Evolutionary conservation across 352 stramenopile species (phyloP).

Genomic region (Phytophthora syringae): DNA sequence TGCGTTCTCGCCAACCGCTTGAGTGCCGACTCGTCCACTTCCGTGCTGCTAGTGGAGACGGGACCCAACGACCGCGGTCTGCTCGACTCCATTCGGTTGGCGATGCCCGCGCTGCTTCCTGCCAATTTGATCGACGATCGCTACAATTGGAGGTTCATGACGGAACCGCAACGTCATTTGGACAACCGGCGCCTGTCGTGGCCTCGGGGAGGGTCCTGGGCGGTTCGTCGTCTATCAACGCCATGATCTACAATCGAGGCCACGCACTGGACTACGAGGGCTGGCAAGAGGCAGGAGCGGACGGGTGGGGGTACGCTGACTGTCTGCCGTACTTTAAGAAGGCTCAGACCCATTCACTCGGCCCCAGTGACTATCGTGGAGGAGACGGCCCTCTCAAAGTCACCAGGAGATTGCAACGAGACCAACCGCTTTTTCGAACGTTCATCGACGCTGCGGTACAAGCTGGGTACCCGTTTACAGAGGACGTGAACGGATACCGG

Average conservation of each 20-base stretch:
- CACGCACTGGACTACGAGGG: constrained; percentile 90
- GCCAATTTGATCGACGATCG: constrained; percentile 85
- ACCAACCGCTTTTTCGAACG: constrained; percentile 80
- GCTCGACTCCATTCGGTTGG: constrained; percentile 94
- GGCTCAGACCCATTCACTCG: constrained; percentile 80
- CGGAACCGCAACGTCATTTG: constrained; percentile 85
- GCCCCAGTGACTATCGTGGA: constrained; percentile 80
- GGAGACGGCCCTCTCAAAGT: constrained; percentile 83
- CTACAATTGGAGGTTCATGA: constrained; percentile 92
- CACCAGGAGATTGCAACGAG: constrained; percentile 58
- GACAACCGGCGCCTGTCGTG: constrained; percentile 81
- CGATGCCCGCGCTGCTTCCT: constrained; percentile 87
- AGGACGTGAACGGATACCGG: constrained; percentile 87
- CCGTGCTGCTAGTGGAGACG: constrained; percentile 93
- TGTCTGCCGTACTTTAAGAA: constrained; percentile 91
- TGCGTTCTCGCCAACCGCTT: constrained; percentile 92
- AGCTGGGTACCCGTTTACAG: constrained; percentile 81
- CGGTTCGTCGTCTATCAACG: constrained; percentile 89
- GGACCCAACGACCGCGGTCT: constrained; percentile 84
- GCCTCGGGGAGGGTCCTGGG: constrained; percentile 90
- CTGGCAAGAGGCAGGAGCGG: constrained; percentile 74
- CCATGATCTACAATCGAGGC: constrained; percentile 92
- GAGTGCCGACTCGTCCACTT: constrained; percentile 78
- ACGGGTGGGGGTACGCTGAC: constrained; percentile 88
- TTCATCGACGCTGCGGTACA: constrained; percentile 85